Evolutionary conservation across 108 stramenopile species (phyloP), one percentile per base, ranked within the genome.

Genomic region (Seminavis robusta): DNA sequence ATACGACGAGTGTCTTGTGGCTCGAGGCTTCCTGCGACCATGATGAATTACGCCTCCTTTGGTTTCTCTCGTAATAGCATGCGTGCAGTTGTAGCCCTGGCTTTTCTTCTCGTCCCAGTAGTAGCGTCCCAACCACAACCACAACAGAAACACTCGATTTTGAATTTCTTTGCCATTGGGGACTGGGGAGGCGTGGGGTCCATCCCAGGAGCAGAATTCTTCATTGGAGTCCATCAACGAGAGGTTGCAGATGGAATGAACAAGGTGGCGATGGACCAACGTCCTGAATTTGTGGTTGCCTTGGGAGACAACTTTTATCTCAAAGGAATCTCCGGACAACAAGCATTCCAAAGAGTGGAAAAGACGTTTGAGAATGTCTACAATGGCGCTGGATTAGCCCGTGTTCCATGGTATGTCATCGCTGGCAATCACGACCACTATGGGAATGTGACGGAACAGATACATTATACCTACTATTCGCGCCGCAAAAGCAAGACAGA

Each of bases 221-320:
- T 71, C 73, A 13, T 33, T 54, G 10, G 60, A 42, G 13, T n/a
- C n/a, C n/a, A n/a, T n/a, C 73, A 79, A 59, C n/a, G 25, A 0
- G 50, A 58, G 26, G 67, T 65, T 13, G 77, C 77, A n/a, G 9
- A 52, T 24, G 77, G 77, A 6, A 79, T 79, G 77, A 69, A 63
- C 16, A 47, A 11, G 0, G 51, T 79, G 20, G 69, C 77, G 15
- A 21, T 21, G 8, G 61, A 19, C 4, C 39, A 10, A 21, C 30
- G 38, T 26, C 43, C 55, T 0, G 31, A 33, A 26, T 79, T 79
- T 45, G 65, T 74, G 6, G 38, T 79, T 17, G 59, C 77, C 5
- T 53, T 79, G 9, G 77, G 77, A 0, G 77, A 79, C 46, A 79
- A 79, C 29, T 79, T 79, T 61, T 79, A 79, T 43, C 56, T 19